A percentile compares a stretch with the other conserved stretches of the same genome.
Conservation (phyloP, 2,329 filamentous ascomycete species). For the Zymoseptoria pseudotritici region DNA sequence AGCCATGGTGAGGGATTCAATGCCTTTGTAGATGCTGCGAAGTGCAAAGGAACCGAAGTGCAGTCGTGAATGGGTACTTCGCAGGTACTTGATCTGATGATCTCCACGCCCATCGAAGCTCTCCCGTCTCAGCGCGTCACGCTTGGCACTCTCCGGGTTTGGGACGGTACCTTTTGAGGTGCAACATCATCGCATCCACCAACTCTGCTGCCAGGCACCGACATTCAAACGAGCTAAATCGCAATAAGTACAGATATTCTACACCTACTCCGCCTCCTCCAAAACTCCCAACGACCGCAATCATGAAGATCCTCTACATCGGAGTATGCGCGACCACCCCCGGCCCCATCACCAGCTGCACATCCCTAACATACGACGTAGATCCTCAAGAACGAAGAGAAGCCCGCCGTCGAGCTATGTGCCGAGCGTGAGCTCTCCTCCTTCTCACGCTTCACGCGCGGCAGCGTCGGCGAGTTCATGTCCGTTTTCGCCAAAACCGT, state of each 20-base stretch:
- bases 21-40: not conserved
- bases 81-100: not conserved
- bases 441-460: slow-evolving; percentile 71
- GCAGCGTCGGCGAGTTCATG: slow-evolving; percentile 62
- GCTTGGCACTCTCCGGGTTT: not conserved
- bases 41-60: not conserved
- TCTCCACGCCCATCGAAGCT: not conserved
- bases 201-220: slow-evolving; percentile 3
- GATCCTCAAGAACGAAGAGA: slow-evolving; percentile 73
- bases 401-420: slow-evolving; percentile 69
- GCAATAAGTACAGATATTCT: not conserved
- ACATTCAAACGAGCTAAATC: not conserved
- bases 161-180: not conserved
- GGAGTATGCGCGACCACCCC: slow-evolving; percentile 52
- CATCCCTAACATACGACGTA: slow-evolving; percentile 31
- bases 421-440: slow-evolving; percentile 69
- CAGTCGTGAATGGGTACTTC: not conserved
- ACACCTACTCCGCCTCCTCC: slow-evolving; percentile 2
- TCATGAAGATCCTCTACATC: slow-evolving; percentile 83
- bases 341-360: slow-evolving; percentile 10
- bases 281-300: slow-evolving; percentile 30
- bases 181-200: not conserved
- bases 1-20: slow-evolving; percentile 37
- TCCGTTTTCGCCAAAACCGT: slow-evolving; percentile 79
- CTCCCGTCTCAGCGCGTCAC: not conserved